Percentiles rank a stretch among this genome's conserved stretches.
Conservation (phyloP, 192 early-diverging fungal species). For the Chytriomyces hyalinus region DNA sequence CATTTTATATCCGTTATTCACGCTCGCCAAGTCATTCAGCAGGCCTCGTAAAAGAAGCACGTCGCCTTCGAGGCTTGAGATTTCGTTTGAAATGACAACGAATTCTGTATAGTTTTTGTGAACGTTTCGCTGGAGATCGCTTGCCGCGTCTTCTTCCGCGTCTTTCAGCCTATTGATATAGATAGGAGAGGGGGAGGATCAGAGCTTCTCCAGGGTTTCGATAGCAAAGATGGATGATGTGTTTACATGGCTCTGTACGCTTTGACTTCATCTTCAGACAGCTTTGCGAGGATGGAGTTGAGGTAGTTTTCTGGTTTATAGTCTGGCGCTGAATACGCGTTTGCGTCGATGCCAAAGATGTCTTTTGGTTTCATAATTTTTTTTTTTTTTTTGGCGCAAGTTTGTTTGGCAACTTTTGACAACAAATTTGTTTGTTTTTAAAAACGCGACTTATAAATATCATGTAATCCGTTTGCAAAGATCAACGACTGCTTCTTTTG, state of each 20-base stretch:
- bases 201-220: too few species aligned
- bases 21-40: constrained; percentile 69
- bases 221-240: background rate
- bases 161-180: constrained; percentile 53
- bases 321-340: background rate
- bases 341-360: constrained; percentile 1
- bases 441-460: too few species aligned
- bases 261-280: constrained; percentile 17
- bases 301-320: background rate
- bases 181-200: constrained; percentile 4
- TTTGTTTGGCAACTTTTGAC: too few species aligned
- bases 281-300: constrained; percentile 9
- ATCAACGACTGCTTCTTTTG: too few species aligned
- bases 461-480: too few species aligned
- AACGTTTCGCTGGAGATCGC: constrained; percentile 80
- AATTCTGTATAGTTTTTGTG: constrained; percentile 86
- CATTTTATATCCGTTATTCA: constrained; percentile 43
- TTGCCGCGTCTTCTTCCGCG: constrained; percentile 70
- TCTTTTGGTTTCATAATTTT: too few species aligned
- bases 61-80: constrained; percentile 77
- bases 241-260: constrained; percentile 18
- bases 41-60: constrained; percentile 72
- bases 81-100: constrained; percentile 85
- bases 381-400: too few species aligned
- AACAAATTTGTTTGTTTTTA: too few species aligned